Evolutionary conservation across 78 protist genomes (phyloP).

Genomic region (Dictyostelium intermedium): DNA sequence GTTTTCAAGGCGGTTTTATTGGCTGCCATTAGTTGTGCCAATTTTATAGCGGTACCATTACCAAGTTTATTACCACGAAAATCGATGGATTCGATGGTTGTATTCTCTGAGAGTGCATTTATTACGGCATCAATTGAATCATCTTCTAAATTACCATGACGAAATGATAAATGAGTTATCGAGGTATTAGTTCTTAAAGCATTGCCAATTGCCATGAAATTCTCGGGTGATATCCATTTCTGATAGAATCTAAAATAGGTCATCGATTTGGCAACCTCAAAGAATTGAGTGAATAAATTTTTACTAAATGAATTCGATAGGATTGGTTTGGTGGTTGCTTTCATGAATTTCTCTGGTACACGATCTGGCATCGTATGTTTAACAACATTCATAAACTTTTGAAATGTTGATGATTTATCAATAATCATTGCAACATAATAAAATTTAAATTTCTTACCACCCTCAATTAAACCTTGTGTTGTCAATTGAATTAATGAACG

Average conservation of each 20-base stretch:
- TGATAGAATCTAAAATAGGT: constrained; percentile 70
- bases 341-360: constrained; percentile 57
- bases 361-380: constrained; percentile 71
- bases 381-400: constrained; percentile 66
- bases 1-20: constrained; percentile 1
- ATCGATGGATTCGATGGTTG: constrained; percentile 7
- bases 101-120: constrained; percentile 20
- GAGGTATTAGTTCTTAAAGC: constrained; percentile 24
- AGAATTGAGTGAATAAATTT: constrained; percentile 20
- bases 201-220: constrained; percentile 39
- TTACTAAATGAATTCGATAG: constrained; percentile 26
- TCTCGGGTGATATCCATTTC: constrained; percentile 57
- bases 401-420: constrained; percentile 44
- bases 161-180: constrained; percentile 39
- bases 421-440: constrained; percentile 50
- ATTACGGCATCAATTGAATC: constrained; percentile 2
- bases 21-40: constrained; percentile 12
- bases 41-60: constrained; percentile 13
- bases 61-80: constrained; percentile 50
- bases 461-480: constrained; percentile 28
- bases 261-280: constrained; percentile 14
- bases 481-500: constrained; percentile 8
- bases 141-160: constrained; percentile 44
- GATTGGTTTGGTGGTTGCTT: constrained; percentile 66
- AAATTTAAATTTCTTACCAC: constrained; percentile 47